Base-by-base conservation (phyloP, 306 rosid genomes). In the Dryas drummondii region DNA sequence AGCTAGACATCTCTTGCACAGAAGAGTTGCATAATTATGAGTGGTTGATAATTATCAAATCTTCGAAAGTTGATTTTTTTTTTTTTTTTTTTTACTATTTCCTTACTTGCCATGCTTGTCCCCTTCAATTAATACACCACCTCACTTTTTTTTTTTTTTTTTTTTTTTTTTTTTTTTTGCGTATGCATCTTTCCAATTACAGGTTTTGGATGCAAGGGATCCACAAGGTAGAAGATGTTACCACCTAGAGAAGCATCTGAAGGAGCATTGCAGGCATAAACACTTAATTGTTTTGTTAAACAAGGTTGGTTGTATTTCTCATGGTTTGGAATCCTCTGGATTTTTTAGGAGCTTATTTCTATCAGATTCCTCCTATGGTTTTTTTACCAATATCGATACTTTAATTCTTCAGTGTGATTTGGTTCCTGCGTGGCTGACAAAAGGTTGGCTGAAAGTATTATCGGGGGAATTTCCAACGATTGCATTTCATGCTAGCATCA, bases 161-260 rank as follows among this genome's bases (percentile, higher is more conserved):
- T n/a, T n/a, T n/a, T n/a, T n/a, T n/a, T n/a, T n/a, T n/a, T n/a
- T n/a, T n/a, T n/a, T n/a, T n/a, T n/a, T n/a, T n/a, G n/a, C n/a
- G n/a, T n/a, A n/a, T n/a, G n/a, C n/a, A n/a, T n/a, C n/a, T 67
- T 52, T 16, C 56, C 32, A 27, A 13, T 79, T 86, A 56, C 91
- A 94, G 98, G 99, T 94, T 82, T 78, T 92, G 79, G 97, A 94
- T 81, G 97, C 97, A 50, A 88, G 97, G 84, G 99, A 91, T 68
- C 99, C 99, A 0, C 93, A 86, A 72, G 99, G 99, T 19, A 94
- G 97, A 11, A 81, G 99, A 66, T 94, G 99, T 74, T 85, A 85
- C 88, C 97, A 94, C 87, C 80, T 94, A 82, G 99, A 94, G 88
- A 91, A 73, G 86, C 97, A 94, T 85, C 78, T 92, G 90, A 94